Base-by-base conservation (phyloP, 768 basidiomycete species). In the Erythrobasidium yunnanense region DNA sequence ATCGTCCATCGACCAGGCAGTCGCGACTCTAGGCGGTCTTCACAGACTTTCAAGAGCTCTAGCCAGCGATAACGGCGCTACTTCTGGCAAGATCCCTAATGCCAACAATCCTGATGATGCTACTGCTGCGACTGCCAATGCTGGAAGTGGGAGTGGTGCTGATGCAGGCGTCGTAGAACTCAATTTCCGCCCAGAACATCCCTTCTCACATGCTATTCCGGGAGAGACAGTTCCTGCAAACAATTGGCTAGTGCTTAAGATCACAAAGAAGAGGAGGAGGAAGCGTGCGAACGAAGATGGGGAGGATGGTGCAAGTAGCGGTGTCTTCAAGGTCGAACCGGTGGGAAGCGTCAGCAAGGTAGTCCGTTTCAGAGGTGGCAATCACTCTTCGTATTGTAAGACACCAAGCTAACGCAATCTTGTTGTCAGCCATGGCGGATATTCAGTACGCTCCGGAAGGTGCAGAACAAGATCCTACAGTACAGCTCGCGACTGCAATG, bases 311-410 rank as follows among this genome's bases (percentile, higher is more conserved):
- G 45, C 62, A 30, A 55, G 69, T 55, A 52, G 60, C 35, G 73
- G 88, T 13, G 84, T 90, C 72, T 93, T 86, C 75, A 85, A 81
- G 1, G 81, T 83, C 15, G 81, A 87, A 66, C 81, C 86, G 0
- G 75, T 88, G 6, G 93, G 92, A 0, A 76, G 85, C 13, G 80
- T 87, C n/a, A 79, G 83, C 0, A 90, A 87, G 77, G 88, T 90
- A 2, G 86, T 84, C 55, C 81, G 93, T 57, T 97, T 96, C 78
- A 82, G 92, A 77, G 86, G 93, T 92, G 73, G 77, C 86, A 79
- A 25, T n/a, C 56, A 4, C n/a, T 55, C 20, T 52, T 33, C 42
- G 47, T 15, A 34, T 46, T 25, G 17, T 42, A 23, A 54, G 29
- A 49, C 11, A 27, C 47, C 55, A 30, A n/a, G 35, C 18, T 51